Evolutionary conservation across 495 filamentous ascomycete genomes (phyloP), one percentile per base, ranked within the genome.

Genomic region (Penicillium salamii): DNA sequence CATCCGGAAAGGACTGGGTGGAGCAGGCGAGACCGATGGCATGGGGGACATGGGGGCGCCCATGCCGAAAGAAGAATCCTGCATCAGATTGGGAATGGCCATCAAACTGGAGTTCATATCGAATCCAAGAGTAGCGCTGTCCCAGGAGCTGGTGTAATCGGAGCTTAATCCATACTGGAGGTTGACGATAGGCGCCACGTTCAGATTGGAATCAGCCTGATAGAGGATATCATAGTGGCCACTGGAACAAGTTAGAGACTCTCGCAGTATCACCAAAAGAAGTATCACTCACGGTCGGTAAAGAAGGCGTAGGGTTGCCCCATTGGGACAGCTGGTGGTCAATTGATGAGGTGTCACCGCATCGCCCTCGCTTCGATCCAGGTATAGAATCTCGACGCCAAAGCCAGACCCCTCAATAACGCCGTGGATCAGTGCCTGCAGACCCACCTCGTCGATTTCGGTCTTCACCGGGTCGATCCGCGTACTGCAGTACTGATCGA

Each of bases 161-260:
- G 71, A 67, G 42, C 72, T 68, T 66, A 75, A 68, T 46, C 55
- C 71, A 52, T 68, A 72, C 56, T 70, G 69, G 51, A 62, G 63
- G 56, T 71, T 74, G 51, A 73, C 71, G 40, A 71, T 56, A 18
- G 78, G 74, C 48, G 73, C 66, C 57, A 76, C 69, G 42, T 78
- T 70, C 24, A 75, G 57, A 34, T 80, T 62, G 42, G 82, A 72
- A 54, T 83, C 78, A 31, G 63, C 58, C 57, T 81, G 88, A 73
- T 98, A 98, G 14, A 97, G 76, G 44, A 98, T 82, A 68, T 98
- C 93, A 63, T 98, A 98, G 67, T 98, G 93, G 43, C 90, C 90
- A 31, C 85, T 88, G 46, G 21, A 14, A n/a, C 55, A 51, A 3
- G 49, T 55, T 45, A 51, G 47, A 24, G 3, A n/a, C n/a, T n/a